Percentiles rank a stretch among this genome's conserved stretches.
Conservation (phyloP, 2,329 filamentous ascomycete genomes). For the Fusarium verrucosum region DNA sequence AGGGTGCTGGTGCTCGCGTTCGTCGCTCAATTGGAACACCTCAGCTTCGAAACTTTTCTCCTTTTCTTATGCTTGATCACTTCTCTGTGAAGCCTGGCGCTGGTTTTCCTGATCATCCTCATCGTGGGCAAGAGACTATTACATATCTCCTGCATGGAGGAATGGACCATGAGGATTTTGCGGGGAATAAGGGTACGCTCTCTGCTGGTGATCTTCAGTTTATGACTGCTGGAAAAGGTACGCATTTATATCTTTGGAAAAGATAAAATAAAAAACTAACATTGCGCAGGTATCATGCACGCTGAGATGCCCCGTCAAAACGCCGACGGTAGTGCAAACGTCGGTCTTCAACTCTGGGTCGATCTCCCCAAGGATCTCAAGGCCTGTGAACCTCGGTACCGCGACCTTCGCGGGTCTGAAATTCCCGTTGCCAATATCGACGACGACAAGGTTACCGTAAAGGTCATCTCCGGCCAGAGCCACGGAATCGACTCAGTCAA, state of each 20-base stretch:
- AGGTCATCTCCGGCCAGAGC: conserved; percentile 88
- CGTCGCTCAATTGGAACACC: conserved; percentile 88
- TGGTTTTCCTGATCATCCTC: conserved; percentile 89
- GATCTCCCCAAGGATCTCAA: conserved; percentile 86
- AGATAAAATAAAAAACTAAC: background rate
- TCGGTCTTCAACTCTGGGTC: conserved; percentile 95
- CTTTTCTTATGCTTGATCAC: conserved; percentile 96
- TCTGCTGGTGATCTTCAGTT: conserved; percentile 92
- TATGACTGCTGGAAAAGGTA: conserved; percentile 83
- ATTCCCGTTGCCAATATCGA: conserved; percentile 80
- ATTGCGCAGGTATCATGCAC: conserved; percentile 79
- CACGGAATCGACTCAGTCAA: conserved; percentile 87
- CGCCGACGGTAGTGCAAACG: conserved; percentile 76
- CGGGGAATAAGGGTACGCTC: conserved; percentile 85
- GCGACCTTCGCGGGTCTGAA: conserved; percentile 80
- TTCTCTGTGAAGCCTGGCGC: conserved; percentile 82
- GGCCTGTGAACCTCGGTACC: conserved; percentile 89
- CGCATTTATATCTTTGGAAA: background rate
- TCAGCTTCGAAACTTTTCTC: conserved; percentile 84
- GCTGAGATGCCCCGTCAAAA: conserved; percentile 92
- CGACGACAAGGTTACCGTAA: conserved; percentile 78
- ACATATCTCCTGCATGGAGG: conserved; percentile 89
- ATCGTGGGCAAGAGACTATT: conserved; percentile 85
- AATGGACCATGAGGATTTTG: conserved; percentile 92
- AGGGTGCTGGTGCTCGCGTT: conserved; percentile 88